Conservation (phyloP, 331 rosid genomes). For the Quercus lobata region DNA sequence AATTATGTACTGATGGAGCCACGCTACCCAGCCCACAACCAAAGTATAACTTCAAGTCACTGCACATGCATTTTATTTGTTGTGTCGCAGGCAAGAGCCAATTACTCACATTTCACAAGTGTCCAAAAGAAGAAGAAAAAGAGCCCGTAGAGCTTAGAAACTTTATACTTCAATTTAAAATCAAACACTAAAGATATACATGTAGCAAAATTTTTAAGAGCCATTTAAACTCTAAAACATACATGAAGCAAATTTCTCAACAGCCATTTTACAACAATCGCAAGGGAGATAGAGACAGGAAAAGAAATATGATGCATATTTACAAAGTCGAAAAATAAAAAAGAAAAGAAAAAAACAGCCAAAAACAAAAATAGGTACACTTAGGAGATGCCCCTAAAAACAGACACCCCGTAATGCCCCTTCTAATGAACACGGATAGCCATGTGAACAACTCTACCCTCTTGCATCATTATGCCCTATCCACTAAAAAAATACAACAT, state of each 20-base stretch:
- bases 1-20: no score
- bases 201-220: slow-evolving; percentile 15
- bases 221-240: neutral
- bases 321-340: slow-evolving; percentile 25
- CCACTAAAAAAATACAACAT: slow-evolving; percentile 14
- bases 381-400: slow-evolving; percentile 34
- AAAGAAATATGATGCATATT: slow-evolving; percentile 15
- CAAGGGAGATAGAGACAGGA: neutral
- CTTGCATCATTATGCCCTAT: neutral
- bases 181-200: neutral
- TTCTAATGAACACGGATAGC: neutral
- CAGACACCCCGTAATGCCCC: slow-evolving; percentile 19
- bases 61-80: no score
- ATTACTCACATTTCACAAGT: no score
- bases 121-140: neutral
- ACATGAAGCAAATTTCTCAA: slow-evolving; percentile 9
- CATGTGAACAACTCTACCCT: slow-evolving; percentile 4
- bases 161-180: neutral
- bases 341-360: neutral
- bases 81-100: no score
- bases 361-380: slow-evolving; percentile 7
- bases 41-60: no score
- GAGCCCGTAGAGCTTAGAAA: neutral
- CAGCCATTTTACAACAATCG: slow-evolving; percentile 32
- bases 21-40: no score